A percentile compares a stretch with the other conserved stretches of the same genome.
phyloP scores from a whole-genome alignment of 2,329 filamentous ascomycete species.

The Taxawa tesnikishii region DNA sequence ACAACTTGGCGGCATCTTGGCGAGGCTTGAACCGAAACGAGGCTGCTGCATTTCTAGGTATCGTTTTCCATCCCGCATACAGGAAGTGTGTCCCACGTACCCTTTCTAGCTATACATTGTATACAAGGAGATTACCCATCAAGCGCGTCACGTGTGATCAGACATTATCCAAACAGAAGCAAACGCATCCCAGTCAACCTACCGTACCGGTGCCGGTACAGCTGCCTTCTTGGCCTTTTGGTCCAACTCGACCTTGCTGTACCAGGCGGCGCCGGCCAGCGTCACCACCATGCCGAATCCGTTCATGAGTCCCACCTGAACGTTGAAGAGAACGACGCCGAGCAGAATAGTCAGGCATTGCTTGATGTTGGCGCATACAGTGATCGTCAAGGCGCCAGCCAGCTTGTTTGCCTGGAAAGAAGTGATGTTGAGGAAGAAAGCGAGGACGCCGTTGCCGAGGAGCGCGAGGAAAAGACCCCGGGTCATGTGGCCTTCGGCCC shows the following conservation, averaged over 20 bases:
- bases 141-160: too few relatives aligned
- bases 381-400: constrained; percentile 23
- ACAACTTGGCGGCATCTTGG: too few relatives aligned
- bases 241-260: constrained; percentile 45
- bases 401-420: constrained; percentile 26
- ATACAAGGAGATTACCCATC: too few relatives aligned
- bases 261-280: constrained; percentile 43
- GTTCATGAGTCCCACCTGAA: constrained; percentile 27
- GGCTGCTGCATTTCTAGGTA: too few relatives aligned
- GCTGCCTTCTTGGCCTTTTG: constrained; percentile 22
- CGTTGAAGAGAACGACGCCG: constrained; percentile 24
- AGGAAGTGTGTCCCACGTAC: too few relatives aligned
- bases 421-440: constrained; percentile 23
- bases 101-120: too few relatives aligned
- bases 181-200: too few relatives aligned
- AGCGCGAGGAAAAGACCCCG: constrained; percentile 12
- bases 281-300: constrained; percentile 44
- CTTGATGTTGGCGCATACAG: constrained; percentile 25
- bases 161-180: too few relatives aligned
- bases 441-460: constrained; percentile 20
- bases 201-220: too few relatives aligned
- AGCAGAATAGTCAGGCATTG: constrained; percentile 24
- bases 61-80: too few relatives aligned
- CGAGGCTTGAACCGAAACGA: too few relatives aligned
- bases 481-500: constrained; percentile 13